phyloP scores from a whole-genome alignment of 73 alveolate genomes.

The Tetrahymena elliotti region DNA sequence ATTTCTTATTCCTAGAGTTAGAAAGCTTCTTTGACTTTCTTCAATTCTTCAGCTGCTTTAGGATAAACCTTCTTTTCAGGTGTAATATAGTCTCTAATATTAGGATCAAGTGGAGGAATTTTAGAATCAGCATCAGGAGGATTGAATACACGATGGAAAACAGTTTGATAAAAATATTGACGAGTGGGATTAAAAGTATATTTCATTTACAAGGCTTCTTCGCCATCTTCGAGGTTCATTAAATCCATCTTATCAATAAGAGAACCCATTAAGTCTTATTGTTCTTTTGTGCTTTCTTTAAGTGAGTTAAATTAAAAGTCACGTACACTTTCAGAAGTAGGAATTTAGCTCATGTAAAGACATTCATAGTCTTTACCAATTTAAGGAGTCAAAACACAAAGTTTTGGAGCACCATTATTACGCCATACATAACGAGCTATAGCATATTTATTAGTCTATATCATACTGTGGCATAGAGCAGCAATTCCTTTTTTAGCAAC shows the following conservation, averaged over 20 bases:
- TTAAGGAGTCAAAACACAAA: slow-evolving; percentile 84
- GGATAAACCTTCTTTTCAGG: slow-evolving; percentile 78
- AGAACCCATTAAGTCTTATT: slow-evolving; percentile 68
- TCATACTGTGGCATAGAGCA: slow-evolving; percentile 79
- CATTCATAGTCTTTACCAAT: slow-evolving; percentile 67
- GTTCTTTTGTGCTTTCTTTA: slow-evolving; percentile 56
- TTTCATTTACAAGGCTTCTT: slow-evolving; percentile 72
- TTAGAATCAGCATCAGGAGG: slow-evolving; percentile 42
- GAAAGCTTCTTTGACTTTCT: slow-evolving; percentile 65
- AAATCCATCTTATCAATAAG: slow-evolving; percentile 79
- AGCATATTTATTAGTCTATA: slow-evolving; percentile 67
- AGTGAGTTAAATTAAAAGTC: slow-evolving; percentile 84
- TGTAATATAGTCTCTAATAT: slow-evolving; percentile 60
- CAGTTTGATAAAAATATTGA: slow-evolving; percentile 78
- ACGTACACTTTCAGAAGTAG: slow-evolving; percentile 92
- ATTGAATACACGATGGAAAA: slow-evolving; percentile 71
- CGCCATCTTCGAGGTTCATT: slow-evolving; percentile 54
- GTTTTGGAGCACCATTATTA: slow-evolving; percentile 71
- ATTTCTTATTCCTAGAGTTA: slow-evolving; percentile 74
- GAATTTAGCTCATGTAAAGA: slow-evolving; percentile 72
- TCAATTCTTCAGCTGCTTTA: slow-evolving; percentile 53
- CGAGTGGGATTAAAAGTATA: slow-evolving; percentile 83
- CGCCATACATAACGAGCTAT: slow-evolving; percentile 79
- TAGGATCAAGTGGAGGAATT: slow-evolving; percentile 75
- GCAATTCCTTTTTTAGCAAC: slow-evolving; percentile 69